A percentile compares a stretch with the other conserved stretches of the same genome.
Conservation (phyloP, 495 filamentous ascomycete species). For the Cladorrhinum samala region DNA sequence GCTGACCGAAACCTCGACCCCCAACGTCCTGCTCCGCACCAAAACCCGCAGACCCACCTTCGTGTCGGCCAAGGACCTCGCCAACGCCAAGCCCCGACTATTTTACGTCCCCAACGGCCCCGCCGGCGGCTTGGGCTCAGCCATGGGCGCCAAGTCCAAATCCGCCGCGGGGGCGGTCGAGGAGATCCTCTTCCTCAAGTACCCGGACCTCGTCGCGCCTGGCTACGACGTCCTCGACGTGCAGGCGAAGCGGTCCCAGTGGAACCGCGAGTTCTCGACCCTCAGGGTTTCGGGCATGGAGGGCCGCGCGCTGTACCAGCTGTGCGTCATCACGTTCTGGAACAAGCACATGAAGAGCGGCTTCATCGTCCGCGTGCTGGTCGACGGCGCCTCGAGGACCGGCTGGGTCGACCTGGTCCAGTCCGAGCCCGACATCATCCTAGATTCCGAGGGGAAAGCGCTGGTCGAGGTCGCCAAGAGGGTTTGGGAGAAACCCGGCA, state of each 20-base stretch:
- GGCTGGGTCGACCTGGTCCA: conserved; percentile 17
- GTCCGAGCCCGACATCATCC: background rate
- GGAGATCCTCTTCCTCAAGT: conserved; percentile 18
- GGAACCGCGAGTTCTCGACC: conserved; percentile 19
- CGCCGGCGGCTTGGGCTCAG: too few relatives aligned
- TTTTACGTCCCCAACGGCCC: conserved; percentile 17
- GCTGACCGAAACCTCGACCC: conserved; percentile 11
- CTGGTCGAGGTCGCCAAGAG: conserved; percentile 9
- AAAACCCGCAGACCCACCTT: conserved; percentile 10
- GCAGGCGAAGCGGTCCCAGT: conserved; percentile 6
- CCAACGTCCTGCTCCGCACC: conserved; percentile 20
- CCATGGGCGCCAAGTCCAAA: background rate
- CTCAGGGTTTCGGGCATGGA: conserved; percentile 3
- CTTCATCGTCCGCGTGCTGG: conserved; percentile 16
- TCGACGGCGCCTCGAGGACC: conserved; percentile 4
- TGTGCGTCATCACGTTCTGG: conserved; percentile 20
- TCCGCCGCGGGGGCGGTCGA: conserved; percentile 1
- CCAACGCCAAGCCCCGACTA: background rate
- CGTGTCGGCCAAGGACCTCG: conserved; percentile 8
- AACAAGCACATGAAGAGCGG: conserved; percentile 15
- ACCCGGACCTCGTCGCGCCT: conserved; percentile 16
- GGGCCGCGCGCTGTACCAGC: conserved; percentile 12
- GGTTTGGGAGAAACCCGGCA: conserved; percentile 18
- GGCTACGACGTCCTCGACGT: conserved; percentile 20
- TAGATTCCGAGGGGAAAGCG: background rate